Evolutionary conservation across 768 basidiomycete genomes (phyloP).

Genomic region (Saitozyma sp.): DNA sequence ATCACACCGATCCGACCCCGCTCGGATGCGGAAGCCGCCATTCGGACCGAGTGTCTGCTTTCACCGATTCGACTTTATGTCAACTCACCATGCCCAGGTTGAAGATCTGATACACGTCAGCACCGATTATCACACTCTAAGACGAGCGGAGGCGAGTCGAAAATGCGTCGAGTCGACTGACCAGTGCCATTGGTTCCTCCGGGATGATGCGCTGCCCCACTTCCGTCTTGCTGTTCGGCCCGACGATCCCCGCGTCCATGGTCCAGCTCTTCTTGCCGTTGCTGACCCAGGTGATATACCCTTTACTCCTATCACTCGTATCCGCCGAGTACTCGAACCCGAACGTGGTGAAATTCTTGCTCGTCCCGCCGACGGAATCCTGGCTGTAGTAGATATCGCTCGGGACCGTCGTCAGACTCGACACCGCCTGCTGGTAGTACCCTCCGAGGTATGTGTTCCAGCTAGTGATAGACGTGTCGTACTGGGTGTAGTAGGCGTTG

Average conservation of each 20-base stretch:
- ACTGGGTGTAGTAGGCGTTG: conserved; percentile 29
- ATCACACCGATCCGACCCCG: not conserved
- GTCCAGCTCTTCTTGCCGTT: conserved; percentile 54
- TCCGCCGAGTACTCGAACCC: conserved; percentile 57
- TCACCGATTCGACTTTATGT: not conserved
- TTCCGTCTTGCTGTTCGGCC: conserved; percentile 62
- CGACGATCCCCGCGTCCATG: conserved; percentile 64
- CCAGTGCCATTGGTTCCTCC: conserved; percentile 83
- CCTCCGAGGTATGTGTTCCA: conserved; percentile 53
- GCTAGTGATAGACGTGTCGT: conserved; percentile 51
- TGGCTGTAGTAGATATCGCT: conserved; percentile 36
- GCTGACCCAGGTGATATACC: conserved; percentile 50
- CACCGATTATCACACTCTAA: not conserved
- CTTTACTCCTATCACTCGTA: conserved; percentile 37
- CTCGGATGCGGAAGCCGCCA: not conserved
- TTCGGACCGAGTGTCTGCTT: not conserved
- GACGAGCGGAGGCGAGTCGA: not conserved
- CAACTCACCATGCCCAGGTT: conserved; percentile 30
- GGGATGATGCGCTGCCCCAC: conserved; percentile 71
- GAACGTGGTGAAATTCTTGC: conserved; percentile 39
- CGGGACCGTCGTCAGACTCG: conserved; percentile 56
- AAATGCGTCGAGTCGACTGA: conserved; percentile 55
- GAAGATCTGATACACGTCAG: conserved; percentile 23
- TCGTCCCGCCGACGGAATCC: conserved; percentile 11
- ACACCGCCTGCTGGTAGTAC: conserved; percentile 62